A percentile compares a stretch with the other conserved stretches of the same genome.
These are phyloP conservation scores for Coprinopsis cinerea DNA, from an alignment of 768 basidiomycete species.

Conservation along the genomic window DNA sequence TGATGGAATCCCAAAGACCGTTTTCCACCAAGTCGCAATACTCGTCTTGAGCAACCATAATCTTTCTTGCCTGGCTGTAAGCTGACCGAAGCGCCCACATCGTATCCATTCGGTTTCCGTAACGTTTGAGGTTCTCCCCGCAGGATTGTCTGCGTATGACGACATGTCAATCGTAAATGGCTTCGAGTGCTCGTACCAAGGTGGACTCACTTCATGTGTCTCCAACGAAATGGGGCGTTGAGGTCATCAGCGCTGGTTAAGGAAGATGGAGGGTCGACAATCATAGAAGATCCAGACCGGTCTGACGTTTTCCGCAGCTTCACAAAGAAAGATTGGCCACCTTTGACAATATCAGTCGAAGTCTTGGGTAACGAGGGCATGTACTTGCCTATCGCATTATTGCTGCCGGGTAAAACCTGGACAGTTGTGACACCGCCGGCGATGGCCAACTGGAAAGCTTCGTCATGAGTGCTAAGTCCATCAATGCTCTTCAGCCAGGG, in stretches of 20 bases:
- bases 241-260: constrained; percentile 42
- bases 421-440: constrained; percentile 87
- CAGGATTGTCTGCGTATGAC: constrained; percentile 48
- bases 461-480: constrained; percentile 82
- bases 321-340: constrained; percentile 83
- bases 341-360: constrained; percentile 28
- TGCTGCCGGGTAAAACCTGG: constrained; percentile 74
- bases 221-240: constrained; percentile 52
- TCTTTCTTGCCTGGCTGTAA: constrained; percentile 64
- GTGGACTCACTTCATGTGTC: constrained; percentile 67
- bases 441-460: constrained; percentile 64
- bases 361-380: background rate
- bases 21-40: constrained; percentile 61
- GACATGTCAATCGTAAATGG: constrained; percentile 1
- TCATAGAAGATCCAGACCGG: constrained; percentile 72
- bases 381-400: constrained; percentile 65
- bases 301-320: constrained; percentile 78
- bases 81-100: constrained; percentile 78
- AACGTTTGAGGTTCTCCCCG: constrained; percentile 42
- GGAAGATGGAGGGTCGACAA: constrained; percentile 75
- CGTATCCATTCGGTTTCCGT: constrained; percentile 69
- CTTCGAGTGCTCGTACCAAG: background rate
- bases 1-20: constrained; percentile 35
- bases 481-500: constrained; percentile 83
- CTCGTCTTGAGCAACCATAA: constrained; percentile 64